A percentile compares a stretch with the other conserved stretches of the same genome.
phyloP scores from a whole-genome alignment of 2,329 filamentous ascomycete species.

The Lithohypha guttulata region DNA sequence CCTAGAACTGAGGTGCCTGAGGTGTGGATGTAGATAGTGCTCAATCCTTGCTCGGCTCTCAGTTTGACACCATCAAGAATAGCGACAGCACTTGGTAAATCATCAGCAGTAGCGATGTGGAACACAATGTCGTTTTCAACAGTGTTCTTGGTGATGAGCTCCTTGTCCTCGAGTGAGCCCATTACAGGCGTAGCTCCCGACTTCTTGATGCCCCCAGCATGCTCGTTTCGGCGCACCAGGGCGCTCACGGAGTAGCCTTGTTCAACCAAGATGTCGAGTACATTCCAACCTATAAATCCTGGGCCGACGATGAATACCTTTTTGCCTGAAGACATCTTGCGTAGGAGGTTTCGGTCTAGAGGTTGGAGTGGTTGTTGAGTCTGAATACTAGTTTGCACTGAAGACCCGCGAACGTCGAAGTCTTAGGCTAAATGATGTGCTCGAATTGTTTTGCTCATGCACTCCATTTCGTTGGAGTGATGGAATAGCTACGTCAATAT shows the following conservation, averaged over 20 bases:
- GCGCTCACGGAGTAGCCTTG: slow-evolving; percentile 35
- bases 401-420: too few relatives aligned
- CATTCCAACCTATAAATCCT: slow-evolving; percentile 33
- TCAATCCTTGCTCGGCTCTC: slow-evolving; percentile 28
- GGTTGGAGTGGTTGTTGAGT: too few relatives aligned
- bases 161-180: slow-evolving; percentile 33
- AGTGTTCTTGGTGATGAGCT: slow-evolving; percentile 30
- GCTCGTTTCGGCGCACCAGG: slow-evolving; percentile 15
- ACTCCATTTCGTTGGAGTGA: too few relatives aligned
- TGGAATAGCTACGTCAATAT: too few relatives aligned
- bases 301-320: slow-evolving; percentile 19
- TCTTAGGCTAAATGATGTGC: too few relatives aligned
- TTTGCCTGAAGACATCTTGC: slow-evolving; percentile 10
- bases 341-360: neutral
- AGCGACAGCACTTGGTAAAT: slow-evolving; percentile 36
- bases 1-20: slow-evolving; percentile 34
- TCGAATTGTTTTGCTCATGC: too few relatives aligned
- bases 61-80: slow-evolving; percentile 35
- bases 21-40: slow-evolving; percentile 41
- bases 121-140: slow-evolving; percentile 34
- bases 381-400: too few relatives aligned
- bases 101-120: slow-evolving; percentile 41
- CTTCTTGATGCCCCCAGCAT: slow-evolving; percentile 18
- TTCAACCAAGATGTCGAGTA: slow-evolving; percentile 35
- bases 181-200: slow-evolving; percentile 31